phyloP scores from a whole-genome alignment of 441 rosid genomes.

The Bocquillonia castaneifolia region DNA sequence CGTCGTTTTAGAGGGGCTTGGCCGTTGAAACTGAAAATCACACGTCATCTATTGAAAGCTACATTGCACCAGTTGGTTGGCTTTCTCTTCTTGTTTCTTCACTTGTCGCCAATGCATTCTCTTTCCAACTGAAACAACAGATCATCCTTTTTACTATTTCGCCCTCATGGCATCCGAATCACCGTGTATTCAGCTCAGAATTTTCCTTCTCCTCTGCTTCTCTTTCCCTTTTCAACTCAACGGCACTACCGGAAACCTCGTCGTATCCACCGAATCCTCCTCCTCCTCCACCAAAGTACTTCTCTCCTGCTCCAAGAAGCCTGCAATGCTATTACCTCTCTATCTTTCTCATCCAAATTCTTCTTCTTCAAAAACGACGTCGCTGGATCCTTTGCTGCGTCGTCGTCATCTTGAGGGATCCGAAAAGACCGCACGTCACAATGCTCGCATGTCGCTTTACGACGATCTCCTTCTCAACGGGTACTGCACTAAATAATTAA shows the following conservation, averaged over 20 bases:
- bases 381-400: conserved; percentile 26
- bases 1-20: not conserved
- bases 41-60: not conserved
- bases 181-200: too few species aligned
- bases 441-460: conserved; percentile 80
- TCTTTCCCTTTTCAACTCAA: not conserved
- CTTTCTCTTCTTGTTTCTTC: too few species aligned
- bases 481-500: conserved; percentile 26
- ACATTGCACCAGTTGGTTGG: not conserved
- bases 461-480: conserved; percentile 89
- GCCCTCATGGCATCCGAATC: too few species aligned
- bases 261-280: conserved; percentile 23
- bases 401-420: conserved; percentile 65
- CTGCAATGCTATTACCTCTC: conserved; percentile 65
- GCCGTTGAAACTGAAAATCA: not conserved
- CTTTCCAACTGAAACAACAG: too few species aligned
- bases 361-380: conserved; percentile 35
- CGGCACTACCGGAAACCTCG: not conserved
- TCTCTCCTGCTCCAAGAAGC: conserved; percentile 30
- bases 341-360: conserved; percentile 41
- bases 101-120: too few species aligned
- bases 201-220: conserved; percentile 16
- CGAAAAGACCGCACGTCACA: conserved; percentile 32
- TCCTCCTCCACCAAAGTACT: conserved; percentile 22
- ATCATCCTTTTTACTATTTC: too few species aligned